Evolutionary conservation across 257 asterid genomes (phyloP), one percentile per base, ranked within the genome.

Genomic region (Verbena officinalis): DNA sequence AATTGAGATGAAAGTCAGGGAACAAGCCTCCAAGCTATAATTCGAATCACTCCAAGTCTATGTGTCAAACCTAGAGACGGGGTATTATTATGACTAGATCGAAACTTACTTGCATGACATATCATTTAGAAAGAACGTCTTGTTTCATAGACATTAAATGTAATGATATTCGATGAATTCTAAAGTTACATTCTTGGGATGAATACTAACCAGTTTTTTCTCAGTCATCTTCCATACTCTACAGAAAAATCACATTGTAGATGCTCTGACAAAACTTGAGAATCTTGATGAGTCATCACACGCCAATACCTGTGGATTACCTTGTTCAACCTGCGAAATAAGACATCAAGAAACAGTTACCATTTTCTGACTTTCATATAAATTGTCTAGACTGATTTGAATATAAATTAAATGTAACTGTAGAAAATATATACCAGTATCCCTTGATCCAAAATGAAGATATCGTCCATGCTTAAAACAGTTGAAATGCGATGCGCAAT

Each of bases 401-500:
- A 27, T 27, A 27, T 27, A 27, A 27, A 27, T 27, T 2, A 27
- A 10, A 1, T 10, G 40, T 24, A 33, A 49, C 24, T 40, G 17
- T 22, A 38, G 22, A 48, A 13, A 16, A 38, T 2, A 27, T 27
- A 11, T 77, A 92, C 98, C 90, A 92, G 80, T 59, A 27, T 70
- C 69, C 98, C 98, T 78, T 62, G 87, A 68, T 92, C 95, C 70
- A 92, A 67, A 65, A 92, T 73, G 70, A 89, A 73, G 85, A 92
- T 80, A 33, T 61, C 64, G 77, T 92, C 96, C 96, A 85, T 81
- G 79, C 19, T 65, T 51, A 87, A 5, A 70, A 89, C 96, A 5
- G 97, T 87, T 12, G 98, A 89, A 58, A 92, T 89, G 55, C 96
- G 95, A 75, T 92, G 98, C 60, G 97, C 97, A 31, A 92, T 92